Evolutionary conservation across 768 basidiomycete species (phyloP), one percentile per base, ranked within the genome.

Genomic region (Ephemerocybe angulata): DNA sequence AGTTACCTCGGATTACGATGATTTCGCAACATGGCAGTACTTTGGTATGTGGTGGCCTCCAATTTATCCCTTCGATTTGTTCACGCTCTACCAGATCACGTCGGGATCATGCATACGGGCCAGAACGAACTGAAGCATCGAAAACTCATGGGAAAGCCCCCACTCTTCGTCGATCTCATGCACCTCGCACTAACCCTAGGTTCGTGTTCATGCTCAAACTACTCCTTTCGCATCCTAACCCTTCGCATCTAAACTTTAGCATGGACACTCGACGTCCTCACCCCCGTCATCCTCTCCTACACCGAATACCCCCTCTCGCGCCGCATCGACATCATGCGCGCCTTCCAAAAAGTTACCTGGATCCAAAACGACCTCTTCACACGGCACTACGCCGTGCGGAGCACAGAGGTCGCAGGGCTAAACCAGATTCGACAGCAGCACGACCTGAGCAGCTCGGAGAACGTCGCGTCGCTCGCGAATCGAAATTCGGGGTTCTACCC

Each of bases 11-110:
- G 54, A 55, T 33, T 55, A 55, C 29, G 48, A 49, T 27, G 54
- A 55, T 38, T 55, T 55, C 50, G 40, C 54, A 25, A 55, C 54
- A 49, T 55, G 54, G 48, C 54, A 55, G 19, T 55, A 55, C 22
- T 55, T 55, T 25, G 54, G 54, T 55, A 22, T 29, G 54, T 48
- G 19, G 30, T 21, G n/a, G 17, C n/a, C 24, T 48, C 17, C n/a
- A 22, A 21, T 4, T 15, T 13, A 7, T 47, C 4, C 4, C 29
- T 21, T 11, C n/a, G 8, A 28, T 19, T 28, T 24, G 4, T 19
- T 12, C n/a, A 24, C 31, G 21, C 27, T 35, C 7, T 21, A 28
- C 3, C 38, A 55, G 48, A 55, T 38, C 54, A 55, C 19, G 28
- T 50, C 25, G 48, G 54, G 2, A 17, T 55, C n/a, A 50, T 50